Percentiles rank a stretch among this genome's conserved stretches.
These are phyloP conservation scores for Liquidambar formosana DNA, from an alignment of 164 flowering plant species.

Conservation along the genomic window DNA sequence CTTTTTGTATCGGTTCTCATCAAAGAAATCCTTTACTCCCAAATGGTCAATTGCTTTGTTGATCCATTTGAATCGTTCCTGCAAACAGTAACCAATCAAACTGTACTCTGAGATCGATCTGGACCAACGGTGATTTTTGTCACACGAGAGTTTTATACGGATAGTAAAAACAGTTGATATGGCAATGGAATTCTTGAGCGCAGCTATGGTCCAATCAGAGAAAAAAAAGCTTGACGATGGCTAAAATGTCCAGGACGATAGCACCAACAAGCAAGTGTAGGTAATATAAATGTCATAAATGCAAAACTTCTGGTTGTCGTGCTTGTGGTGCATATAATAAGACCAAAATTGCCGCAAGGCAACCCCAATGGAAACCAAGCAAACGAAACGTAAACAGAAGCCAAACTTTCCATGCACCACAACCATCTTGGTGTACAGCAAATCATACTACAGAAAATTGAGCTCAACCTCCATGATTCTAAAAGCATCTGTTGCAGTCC, in stretches of 20 bases:
- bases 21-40: constrained; percentile 3
- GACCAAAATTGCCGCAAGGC: neutral
- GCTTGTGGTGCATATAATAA: neutral
- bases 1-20: neutral
- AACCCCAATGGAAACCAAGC: neutral
- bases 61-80: neutral
- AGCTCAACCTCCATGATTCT: constrained; percentile 12
- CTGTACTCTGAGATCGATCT: neutral
- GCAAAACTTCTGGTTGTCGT: neutral
- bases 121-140: constrained; percentile 9
- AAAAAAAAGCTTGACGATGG: neutral
- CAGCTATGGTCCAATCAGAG: constrained; percentile 3
- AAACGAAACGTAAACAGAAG: neutral
- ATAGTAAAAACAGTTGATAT: neutral
- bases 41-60: neutral
- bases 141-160: too few relatives aligned
- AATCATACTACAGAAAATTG: constrained; percentile 12
- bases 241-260: neutral
- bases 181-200: neutral
- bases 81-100: neutral
- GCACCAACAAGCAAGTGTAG: constrained; percentile 6
- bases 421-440: constrained; percentile 13
- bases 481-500: neutral
- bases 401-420: neutral
- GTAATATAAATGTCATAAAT: neutral